phyloP scores from a whole-genome alignment of 2,329 filamentous ascomycete genomes.

The Pyricularia pennisetigena region DNA sequence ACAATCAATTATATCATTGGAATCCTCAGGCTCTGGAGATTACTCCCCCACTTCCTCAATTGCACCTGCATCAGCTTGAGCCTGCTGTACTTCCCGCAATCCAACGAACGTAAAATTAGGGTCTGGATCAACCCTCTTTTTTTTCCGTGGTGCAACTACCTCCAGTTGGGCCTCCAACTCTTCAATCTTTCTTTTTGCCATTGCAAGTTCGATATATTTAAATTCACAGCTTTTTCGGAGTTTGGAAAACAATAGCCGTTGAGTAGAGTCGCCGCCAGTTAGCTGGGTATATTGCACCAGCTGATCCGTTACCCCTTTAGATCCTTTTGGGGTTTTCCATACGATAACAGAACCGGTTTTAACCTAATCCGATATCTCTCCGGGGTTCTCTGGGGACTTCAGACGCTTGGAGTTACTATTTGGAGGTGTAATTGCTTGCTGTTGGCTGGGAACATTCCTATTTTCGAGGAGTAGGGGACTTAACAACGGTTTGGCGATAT shows the following conservation, averaged over 20 bases:
- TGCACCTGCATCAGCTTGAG: background rate
- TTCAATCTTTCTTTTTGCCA: background rate
- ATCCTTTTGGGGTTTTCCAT: too few species aligned
- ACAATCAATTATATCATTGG: background rate
- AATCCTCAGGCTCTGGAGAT: background rate
- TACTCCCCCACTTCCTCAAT: background rate
- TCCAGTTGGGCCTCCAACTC: background rate
- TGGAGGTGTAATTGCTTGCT: background rate
- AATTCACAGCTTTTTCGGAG: background rate
- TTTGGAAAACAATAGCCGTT: background rate
- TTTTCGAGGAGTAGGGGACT: background rate
- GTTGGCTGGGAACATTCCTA: background rate
- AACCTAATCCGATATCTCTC: background rate
- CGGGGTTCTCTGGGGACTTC: background rate
- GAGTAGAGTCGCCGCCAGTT: background rate
- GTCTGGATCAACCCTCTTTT: too few species aligned
- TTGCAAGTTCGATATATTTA: background rate
- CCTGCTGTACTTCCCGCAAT: background rate
- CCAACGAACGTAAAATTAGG: too few species aligned
- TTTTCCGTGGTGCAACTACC: background rate
- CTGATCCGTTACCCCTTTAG: background rate
- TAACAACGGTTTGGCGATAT: conserved; percentile 1
- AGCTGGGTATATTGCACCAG: background rate
- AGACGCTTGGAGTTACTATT: background rate
- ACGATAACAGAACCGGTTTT: background rate